Evolutionary conservation across 768 basidiomycete species (phyloP).

Genomic region (Xerocomellus dryophilus): DNA sequence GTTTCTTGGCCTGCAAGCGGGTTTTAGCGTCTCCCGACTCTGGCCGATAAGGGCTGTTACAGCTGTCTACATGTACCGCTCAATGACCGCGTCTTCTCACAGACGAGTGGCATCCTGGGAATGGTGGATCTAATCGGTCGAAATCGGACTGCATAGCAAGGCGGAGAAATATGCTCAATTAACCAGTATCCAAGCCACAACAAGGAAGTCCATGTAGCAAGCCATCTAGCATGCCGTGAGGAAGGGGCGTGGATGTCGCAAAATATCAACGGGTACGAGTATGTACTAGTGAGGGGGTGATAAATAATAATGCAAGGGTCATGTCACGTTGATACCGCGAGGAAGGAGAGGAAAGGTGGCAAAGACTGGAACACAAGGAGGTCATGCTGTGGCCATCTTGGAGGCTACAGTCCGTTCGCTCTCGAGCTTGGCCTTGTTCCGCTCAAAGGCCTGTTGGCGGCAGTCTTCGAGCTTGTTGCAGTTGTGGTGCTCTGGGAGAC

Average conservation of each 20-base stretch:
- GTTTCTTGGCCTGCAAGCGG: too few relatives aligned
- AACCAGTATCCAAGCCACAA: conserved; percentile 18
- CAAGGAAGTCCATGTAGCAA: conserved; percentile 8
- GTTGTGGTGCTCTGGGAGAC: conserved; percentile 83
- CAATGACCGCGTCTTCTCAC: neutral
- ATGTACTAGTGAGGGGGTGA: conserved; percentile 22
- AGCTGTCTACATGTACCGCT: neutral
- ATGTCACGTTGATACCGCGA: conserved; percentile 21
- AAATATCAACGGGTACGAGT: conserved; percentile 5
- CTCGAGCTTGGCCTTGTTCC: conserved; percentile 85
- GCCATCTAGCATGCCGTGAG: conserved; percentile 14
- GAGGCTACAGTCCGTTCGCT: conserved; percentile 82
- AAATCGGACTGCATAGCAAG: neutral
- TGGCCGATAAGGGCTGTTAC: conserved; percentile 1
- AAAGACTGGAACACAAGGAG: conserved; percentile 10
- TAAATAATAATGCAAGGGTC: conserved; percentile 28
- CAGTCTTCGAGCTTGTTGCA: conserved; percentile 84
- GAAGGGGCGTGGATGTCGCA: conserved; percentile 9
- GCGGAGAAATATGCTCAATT: conserved; percentile 12
- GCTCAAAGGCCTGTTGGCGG: conserved; percentile 81
- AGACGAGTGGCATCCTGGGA: too few relatives aligned
- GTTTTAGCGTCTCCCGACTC: neutral
- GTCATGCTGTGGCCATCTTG: conserved; percentile 80
- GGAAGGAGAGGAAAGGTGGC: conserved; percentile 4
- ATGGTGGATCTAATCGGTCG: neutral